A percentile compares a stretch with the other conserved stretches of the same genome.
phyloP scores from a whole-genome alignment of 108 stramenopile species.

The Schizochytrium sp. region DNA sequence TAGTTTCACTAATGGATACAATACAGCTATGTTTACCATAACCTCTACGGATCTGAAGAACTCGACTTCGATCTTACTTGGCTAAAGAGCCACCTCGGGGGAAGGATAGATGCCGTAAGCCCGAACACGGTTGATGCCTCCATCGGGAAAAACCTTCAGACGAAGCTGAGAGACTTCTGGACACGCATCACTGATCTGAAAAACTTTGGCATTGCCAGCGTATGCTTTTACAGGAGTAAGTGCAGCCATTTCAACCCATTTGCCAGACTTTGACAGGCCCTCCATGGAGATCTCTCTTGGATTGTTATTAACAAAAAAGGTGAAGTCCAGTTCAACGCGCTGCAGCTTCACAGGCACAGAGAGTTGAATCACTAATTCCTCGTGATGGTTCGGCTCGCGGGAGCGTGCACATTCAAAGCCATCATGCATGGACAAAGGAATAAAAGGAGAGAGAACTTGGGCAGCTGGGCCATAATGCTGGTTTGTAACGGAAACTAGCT shows the following conservation, averaged over 20 bases:
- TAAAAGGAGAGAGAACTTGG: conserved; percentile 32
- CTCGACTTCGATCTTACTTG: too few relatives aligned
- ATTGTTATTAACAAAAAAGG: conserved; percentile 49
- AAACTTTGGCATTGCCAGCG: conserved; percentile 37
- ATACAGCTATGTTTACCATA: too few relatives aligned
- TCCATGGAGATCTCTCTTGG: conserved; percentile 38
- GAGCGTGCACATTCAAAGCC: conserved; percentile 36
- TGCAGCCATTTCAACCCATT: conserved; percentile 33
- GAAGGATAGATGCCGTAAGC: background rate
- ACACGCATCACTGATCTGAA: background rate
- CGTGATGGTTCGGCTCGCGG: conserved; percentile 31
- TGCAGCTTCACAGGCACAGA: background rate
- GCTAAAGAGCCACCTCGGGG: background rate
- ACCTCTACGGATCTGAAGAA: too few relatives aligned
- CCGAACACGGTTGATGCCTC: conserved; percentile 47
- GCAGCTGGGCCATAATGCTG: conserved; percentile 59
- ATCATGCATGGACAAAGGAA: conserved; percentile 43
- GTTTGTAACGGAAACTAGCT: conserved; percentile 54
- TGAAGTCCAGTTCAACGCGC: conserved; percentile 54
- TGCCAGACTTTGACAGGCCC: background rate
- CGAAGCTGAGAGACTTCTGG: background rate
- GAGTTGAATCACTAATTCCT: conserved; percentile 27
- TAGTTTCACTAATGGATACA: too few relatives aligned
- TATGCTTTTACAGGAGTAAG: conserved; percentile 28
- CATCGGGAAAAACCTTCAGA: conserved; percentile 22